Conservation (phyloP, 805 yeast genomes). For the Kazachstania kunashirensis region DNA sequence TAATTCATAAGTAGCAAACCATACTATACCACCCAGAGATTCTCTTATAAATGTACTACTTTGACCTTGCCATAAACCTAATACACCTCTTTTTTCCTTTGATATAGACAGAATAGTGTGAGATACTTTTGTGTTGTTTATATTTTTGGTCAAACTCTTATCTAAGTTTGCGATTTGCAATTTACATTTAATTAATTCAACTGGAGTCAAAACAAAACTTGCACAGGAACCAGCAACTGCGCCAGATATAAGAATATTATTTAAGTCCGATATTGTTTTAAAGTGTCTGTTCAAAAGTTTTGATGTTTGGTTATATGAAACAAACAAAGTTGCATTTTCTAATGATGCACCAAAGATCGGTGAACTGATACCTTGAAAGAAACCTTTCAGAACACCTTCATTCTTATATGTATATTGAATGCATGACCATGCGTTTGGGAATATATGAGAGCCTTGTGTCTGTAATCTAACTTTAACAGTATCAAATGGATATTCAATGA, state of each 20-base stretch:
- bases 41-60: conserved; percentile 74
- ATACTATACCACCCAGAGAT: conserved; percentile 80
- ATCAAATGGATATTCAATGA: conserved; percentile 86
- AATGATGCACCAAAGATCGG: conserved; percentile 87
- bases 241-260: conserved; percentile 54
- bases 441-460: conserved; percentile 54
- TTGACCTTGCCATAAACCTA: conserved; percentile 84
- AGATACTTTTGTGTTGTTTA: conserved; percentile 21
- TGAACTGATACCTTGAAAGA: conserved; percentile 67
- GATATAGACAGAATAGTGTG: conserved; percentile 37
- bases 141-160: conserved; percentile 9
- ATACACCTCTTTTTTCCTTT: conserved; percentile 44
- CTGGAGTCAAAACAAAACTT: conserved; percentile 77
- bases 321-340: conserved; percentile 74
- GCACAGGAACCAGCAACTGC: conserved; percentile 76
- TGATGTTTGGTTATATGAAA: conserved; percentile 47
- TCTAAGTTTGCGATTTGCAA: conserved; percentile 52
- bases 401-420: conserved; percentile 47
- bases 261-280: conserved; percentile 29
- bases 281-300: conserved; percentile 25
- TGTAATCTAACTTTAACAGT: conserved; percentile 84
- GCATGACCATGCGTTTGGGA: conserved; percentile 55
- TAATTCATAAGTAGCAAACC: conserved; percentile 86
- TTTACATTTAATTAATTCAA: conserved; percentile 80
- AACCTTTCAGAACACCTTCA: conserved; percentile 66